Evolutionary conservation across 768 basidiomycete genomes (phyloP), one percentile per base, ranked within the genome.

Genomic region (Trametes punicea): DNA sequence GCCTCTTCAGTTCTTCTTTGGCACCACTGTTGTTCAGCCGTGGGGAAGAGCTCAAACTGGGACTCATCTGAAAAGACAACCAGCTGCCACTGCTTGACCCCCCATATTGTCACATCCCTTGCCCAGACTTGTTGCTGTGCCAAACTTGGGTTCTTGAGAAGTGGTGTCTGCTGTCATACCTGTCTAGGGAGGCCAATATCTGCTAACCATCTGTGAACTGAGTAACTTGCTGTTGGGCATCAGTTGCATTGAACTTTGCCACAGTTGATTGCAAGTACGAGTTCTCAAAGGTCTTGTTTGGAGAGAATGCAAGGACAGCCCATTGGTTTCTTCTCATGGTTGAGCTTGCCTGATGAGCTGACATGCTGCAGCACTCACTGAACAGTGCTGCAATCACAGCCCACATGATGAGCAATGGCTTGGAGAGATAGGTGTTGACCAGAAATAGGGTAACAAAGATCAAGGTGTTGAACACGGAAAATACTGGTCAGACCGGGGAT

Each of bases 61-160:
- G 52, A 54, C 52, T 54, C 52, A 38, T 54, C 52, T 45, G 52
- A 54, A 44, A 46, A 46, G 39, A 51, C 18, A n/a, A 51, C 40
- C 8, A 30, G 51, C 39, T 13, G 8, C 51, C 51, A 51, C 9
- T 36, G 9, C 10, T 51, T 20, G 39, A 30, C 10, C n/a, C 7
- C 16, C 39, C 39, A 26, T 29, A 15, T 13, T 8, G 15, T 10
- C 11, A 42, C 8, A n/a, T 42, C 33, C 48, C 13, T 11, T 23
- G 20, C 30, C 48, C 48, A 49, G 16, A 15, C 33, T 20, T 49
- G 20, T 20, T 33, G 33, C 48, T 49, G 48, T 25, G 34, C 33
- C n/a, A n/a, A n/a, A n/a, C n/a, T 33, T 15, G 33, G 21, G 23
- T 11, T 4, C 23, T 20, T 49, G 34, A 36, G 48, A 20, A 18